Percentiles rank a stretch among this genome's conserved stretches.
Conservation (phyloP, 306 rosid species). For the Acacia melanoxylon region DNA sequence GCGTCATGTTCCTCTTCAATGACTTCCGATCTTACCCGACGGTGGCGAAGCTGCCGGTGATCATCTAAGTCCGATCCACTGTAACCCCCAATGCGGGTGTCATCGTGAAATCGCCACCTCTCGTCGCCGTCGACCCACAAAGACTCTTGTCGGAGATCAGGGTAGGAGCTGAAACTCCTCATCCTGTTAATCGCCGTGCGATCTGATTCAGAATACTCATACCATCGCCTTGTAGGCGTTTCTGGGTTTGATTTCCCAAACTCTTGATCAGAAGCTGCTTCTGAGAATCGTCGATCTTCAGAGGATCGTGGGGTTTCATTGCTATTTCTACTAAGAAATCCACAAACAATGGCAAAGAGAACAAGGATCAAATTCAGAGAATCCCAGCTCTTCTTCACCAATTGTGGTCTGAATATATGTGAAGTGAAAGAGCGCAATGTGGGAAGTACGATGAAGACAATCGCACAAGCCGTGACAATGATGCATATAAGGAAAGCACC, state of each 20-base stretch:
- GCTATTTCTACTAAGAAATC: slow-evolving; percentile 60
- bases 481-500: slow-evolving; percentile 47
- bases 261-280: slow-evolving; percentile 13
- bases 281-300: slow-evolving; percentile 37
- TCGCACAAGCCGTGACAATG: slow-evolving; percentile 44
- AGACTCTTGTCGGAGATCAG: slow-evolving; percentile 82
- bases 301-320: slow-evolving; percentile 34
- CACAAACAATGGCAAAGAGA: slow-evolving; percentile 85
- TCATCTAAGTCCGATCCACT: slow-evolving; percentile 38
- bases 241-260: slow-evolving; percentile 41
- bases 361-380: slow-evolving; percentile 74
- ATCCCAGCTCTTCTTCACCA: slow-evolving; percentile 79
- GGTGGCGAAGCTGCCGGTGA: slow-evolving; percentile 33
- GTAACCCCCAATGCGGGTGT: slow-evolving; percentile 45
- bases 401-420: slow-evolving; percentile 58
- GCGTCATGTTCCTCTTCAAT: slow-evolving; percentile 22
- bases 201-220: slow-evolving; percentile 48
- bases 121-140: slow-evolving; percentile 49
- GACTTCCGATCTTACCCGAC: slow-evolving; percentile 27
- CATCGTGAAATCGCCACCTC: slow-evolving; percentile 68
- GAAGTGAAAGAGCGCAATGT: slow-evolving; percentile 53
- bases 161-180: slow-evolving; percentile 82
- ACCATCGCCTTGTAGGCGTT: slow-evolving; percentile 48
- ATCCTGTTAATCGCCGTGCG: slow-evolving; percentile 37
- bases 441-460: slow-evolving; percentile 53